phyloP scores from a whole-genome alignment of 495 filamentous ascomycete species.

The Glonium stellatum region DNA sequence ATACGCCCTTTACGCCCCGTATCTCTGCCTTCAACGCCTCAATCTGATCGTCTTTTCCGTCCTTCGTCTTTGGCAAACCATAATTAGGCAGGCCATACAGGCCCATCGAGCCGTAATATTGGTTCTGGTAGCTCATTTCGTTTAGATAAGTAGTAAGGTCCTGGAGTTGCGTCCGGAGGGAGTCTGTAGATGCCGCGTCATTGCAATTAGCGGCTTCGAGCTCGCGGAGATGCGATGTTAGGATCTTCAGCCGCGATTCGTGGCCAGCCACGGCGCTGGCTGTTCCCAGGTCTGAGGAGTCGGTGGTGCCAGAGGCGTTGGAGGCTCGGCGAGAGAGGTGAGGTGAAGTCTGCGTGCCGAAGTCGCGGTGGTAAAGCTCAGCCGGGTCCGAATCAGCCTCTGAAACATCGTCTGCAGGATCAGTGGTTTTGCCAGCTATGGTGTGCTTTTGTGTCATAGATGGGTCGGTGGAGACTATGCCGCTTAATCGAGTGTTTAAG shows the following conservation, averaged over 20 bases:
- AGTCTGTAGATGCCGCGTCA: conserved; percentile 14
- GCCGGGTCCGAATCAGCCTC: conserved; percentile 61
- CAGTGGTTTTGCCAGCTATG: conserved; percentile 10
- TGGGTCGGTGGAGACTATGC: conserved; percentile 58
- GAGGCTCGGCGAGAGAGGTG: conserved; percentile 36
- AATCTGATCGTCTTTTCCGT: conserved; percentile 63
- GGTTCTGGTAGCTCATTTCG: conserved; percentile 45
- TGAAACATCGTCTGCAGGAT: conserved; percentile 23
- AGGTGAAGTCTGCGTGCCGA: conserved; percentile 77
- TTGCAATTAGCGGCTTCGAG: conserved; percentile 36
- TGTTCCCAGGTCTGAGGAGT: neutral
- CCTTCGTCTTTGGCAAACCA: conserved; percentile 35
- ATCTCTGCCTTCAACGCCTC: conserved; percentile 75
- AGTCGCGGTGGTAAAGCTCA: conserved; percentile 85
- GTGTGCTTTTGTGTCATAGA: conserved; percentile 34
- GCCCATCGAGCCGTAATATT: conserved; percentile 32
- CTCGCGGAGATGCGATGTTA: conserved; percentile 48
- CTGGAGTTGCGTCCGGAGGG: conserved; percentile 27
- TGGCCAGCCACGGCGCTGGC: conserved; percentile 31
- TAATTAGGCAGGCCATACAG: conserved; percentile 18
- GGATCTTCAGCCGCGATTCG: conserved; percentile 41
- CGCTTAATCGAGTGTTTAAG: conserved; percentile 68
- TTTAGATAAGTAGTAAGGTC: conserved; percentile 50
- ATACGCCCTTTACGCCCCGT: conserved; percentile 82
- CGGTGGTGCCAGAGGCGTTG: conserved; percentile 20